phyloP scores from a whole-genome alignment of 495 filamentous ascomycete genomes.

The Barbatosphaeria neglecta region DNA sequence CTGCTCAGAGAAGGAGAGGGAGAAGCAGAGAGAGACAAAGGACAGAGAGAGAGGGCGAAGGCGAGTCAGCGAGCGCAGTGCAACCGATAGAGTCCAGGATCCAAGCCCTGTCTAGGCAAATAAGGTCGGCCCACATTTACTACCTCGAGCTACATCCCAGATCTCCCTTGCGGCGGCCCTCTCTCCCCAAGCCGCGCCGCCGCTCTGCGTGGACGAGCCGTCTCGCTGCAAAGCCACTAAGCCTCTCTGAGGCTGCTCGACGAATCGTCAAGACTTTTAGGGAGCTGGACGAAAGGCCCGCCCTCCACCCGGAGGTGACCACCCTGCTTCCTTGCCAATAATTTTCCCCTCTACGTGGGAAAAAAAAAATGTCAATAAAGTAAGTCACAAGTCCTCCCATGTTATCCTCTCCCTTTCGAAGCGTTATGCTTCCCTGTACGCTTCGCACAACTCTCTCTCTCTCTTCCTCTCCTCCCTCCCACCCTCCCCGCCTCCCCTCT shows the following conservation, averaged over 20 bases:
- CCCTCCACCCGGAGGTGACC: conserved; percentile 24
- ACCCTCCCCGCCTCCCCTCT: too few relatives aligned
- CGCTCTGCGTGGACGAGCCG: background rate
- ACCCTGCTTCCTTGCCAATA: conserved; percentile 22
- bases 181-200: background rate
- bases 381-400: conserved; percentile 31
- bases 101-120: background rate
- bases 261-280: conserved; percentile 16
- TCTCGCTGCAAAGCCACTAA: background rate
- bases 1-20: background rate
- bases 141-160: background rate
- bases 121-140: background rate
- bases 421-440: conserved; percentile 1
- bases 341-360: background rate
- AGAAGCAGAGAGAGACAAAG: background rate
- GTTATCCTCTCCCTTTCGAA: conserved; percentile 4
- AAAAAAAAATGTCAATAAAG: conserved; percentile 54
- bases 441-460: too few relatives aligned
- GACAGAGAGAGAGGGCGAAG: background rate
- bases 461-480: background rate
- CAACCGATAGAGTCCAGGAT: background rate
- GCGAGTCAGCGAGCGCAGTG: too few relatives aligned
- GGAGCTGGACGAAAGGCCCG: conserved; percentile 9
- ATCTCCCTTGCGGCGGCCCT: background rate
- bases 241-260: conserved; percentile 2